Base-by-base conservation (phyloP, 345 rosid genomes). In the Salix viminalis region DNA sequence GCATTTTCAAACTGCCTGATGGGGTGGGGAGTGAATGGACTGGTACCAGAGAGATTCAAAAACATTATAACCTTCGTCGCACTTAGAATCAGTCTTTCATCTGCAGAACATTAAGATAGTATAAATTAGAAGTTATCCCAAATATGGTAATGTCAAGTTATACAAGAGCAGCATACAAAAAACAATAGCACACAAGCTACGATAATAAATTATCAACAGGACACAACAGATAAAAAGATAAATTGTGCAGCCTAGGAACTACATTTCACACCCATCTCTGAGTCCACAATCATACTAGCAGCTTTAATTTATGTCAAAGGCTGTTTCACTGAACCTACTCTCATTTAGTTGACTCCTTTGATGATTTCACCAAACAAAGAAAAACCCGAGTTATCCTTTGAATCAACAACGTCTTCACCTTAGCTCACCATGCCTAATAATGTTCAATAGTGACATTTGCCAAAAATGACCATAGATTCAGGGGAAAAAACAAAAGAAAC, bases 41-140 rank as follows among this genome's bases (percentile, higher is more conserved):
- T 2, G 16, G 37, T 66, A 19, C 16, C 18, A 30, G 56, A 24
- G 60, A 11, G 4, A 28, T 16, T 9, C 32, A 4, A 12, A 10
- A 30, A 41, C 16, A 34, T 39, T 71, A 54, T 19, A 36, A 69
- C 48, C 46, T 80, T 71, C 46, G 74, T 64, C 39, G 32, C n/a
- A 56, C 6, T 28, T 41, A 34, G 7, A 65, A 26, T 26, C 79
- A 46, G 54, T 56, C 68, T 54, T 72, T 46, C 69, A 73, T 67
- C 89, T 86, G 85, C 79, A 58, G 30, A 75, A 73, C 72, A 80
- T 69, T 70, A 71, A 79, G 13, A 79, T 73, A 37, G 7, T 15
- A 14, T 24, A 68, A 41, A 68, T 77, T 70, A 79, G 71, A 46
- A 56, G 67, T 52, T 73, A 75, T 66, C 54, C 30, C 16, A 32